Evolutionary conservation across 2,329 filamentous ascomycete species (phyloP).

Genomic region (Zasmidium angulare): DNA sequence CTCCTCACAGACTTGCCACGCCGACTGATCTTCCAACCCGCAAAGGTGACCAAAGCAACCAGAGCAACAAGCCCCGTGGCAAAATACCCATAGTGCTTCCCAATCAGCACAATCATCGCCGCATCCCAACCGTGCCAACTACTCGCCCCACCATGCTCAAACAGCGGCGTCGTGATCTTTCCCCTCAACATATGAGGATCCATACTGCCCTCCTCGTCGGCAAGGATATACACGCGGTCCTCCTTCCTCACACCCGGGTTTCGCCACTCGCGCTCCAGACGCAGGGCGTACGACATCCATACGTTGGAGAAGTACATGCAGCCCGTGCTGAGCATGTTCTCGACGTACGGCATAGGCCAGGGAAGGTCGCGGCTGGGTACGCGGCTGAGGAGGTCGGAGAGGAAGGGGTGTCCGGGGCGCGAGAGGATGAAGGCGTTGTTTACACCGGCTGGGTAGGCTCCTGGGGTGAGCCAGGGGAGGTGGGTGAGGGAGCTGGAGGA

Average conservation of each 20-base stretch:
- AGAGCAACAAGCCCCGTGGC: neutral
- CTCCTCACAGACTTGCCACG: constrained; percentile 3
- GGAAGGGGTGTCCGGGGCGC: constrained; percentile 26
- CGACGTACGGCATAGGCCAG: constrained; percentile 31
- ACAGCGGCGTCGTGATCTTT: constrained; percentile 27
- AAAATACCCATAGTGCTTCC: constrained; percentile 25
- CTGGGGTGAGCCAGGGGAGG: constrained; percentile 27
- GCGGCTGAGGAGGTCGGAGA: constrained; percentile 19
- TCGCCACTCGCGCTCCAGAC: neutral
- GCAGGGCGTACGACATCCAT: constrained; percentile 27
- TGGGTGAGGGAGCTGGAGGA: constrained; percentile 17
- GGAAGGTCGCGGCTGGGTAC: constrained; percentile 22
- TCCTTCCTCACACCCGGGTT: constrained; percentile 7
- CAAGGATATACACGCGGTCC: constrained; percentile 27
- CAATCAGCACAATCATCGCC: constrained; percentile 24
- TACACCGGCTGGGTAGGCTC: constrained; percentile 31
- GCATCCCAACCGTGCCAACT: constrained; percentile 34
- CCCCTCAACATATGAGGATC: constrained; percentile 31
- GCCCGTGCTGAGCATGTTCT: constrained; percentile 34
- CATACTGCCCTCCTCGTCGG: constrained; percentile 23
- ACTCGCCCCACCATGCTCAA: constrained; percentile 29
- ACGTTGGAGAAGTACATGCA: constrained; percentile 32
- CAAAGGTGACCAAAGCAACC: neutral
- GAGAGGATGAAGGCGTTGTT: constrained; percentile 35
- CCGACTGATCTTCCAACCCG: constrained; percentile 9